Base-by-base conservation (phyloP, 306 rosid genomes). In the Canavalia ensiformis region DNA sequence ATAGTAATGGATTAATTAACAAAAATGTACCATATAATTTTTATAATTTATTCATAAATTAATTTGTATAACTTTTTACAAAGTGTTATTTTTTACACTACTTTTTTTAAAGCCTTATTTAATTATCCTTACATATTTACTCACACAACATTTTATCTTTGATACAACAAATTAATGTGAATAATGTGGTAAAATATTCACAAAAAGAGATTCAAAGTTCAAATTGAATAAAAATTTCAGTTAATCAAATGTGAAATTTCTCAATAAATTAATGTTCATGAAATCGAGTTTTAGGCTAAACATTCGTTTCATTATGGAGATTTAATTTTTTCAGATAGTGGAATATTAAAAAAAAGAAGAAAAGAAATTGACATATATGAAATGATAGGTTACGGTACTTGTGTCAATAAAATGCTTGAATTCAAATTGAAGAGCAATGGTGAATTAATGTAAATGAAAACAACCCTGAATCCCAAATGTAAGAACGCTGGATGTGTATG, bases 401-500 rank as follows among this genome's bases (percentile, higher is more conserved):
- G 13, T 8, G 18, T 8, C 31, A 33, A 29, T 6, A 31, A 45
- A 47, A 1, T 28, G 18, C 10, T 29, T 25, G 65, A 55, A 56
- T 54, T 72, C 35, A 54, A 39, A 75, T 29, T 56, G 41, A 29
- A 77, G 44, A 37, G 55, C 9, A 52, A 47, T 18, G 34, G 42
- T 77, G 33, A 55, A 66, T 51, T 5, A 51, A 45, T 45, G 59
- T 45, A 44, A 65, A n/a, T 49, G 64, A 76, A 63, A 54, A 49
- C 35, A 41, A 35, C 7, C 37, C 5, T 18, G 18, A 3, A 54
- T 35, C 50, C 46, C 64, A 52, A 34, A 33, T 51, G 8, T 7
- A 31, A 51, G 71, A 49, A 76, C 35, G 42, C 18, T 44, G 55
- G 25, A 35, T 33, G 57, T 37, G 30, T 39, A 8, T 44, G 46